phyloP scores from a whole-genome alignment of 495 filamentous ascomycete species.

The Penicillium turbatum region DNA sequence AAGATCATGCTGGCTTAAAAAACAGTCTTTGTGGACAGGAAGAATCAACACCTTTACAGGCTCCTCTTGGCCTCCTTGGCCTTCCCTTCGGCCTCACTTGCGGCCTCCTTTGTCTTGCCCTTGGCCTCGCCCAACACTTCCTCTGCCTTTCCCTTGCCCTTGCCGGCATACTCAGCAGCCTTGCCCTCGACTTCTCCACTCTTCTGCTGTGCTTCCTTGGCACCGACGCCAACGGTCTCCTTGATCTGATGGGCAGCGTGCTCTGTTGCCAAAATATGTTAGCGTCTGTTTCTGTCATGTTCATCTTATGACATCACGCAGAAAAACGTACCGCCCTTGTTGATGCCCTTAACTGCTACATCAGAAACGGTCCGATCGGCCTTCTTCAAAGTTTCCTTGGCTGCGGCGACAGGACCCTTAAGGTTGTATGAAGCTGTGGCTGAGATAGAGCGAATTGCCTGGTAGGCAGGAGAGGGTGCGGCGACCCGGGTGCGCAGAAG shows the following conservation, averaged over 20 bases:
- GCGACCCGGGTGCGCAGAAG: conserved; percentile 22
- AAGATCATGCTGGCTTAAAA: neutral
- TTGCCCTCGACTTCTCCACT: conserved; percentile 37
- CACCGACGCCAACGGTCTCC: conserved; percentile 31
- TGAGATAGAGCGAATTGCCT: conserved; percentile 29
- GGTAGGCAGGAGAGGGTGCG: conserved; percentile 13
- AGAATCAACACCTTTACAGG: conserved; percentile 9
- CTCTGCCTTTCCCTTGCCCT: conserved; percentile 43
- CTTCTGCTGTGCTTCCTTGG: conserved; percentile 34
- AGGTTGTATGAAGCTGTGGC: conserved; percentile 24
- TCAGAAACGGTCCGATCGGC: conserved; percentile 53
- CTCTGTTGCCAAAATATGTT: conserved; percentile 31
- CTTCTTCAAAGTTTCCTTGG: conserved; percentile 54
- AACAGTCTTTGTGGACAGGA: neutral
- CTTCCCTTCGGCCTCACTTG: conserved; percentile 40
- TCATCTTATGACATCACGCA: neutral
- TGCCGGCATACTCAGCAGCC: conserved; percentile 35
- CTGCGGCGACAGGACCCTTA: conserved; percentile 43
- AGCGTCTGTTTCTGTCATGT: neutral
- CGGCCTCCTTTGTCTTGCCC: conserved; percentile 37
- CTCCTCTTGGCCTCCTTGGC: conserved; percentile 36
- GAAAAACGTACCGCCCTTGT: conserved; percentile 49
- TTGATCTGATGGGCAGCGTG: conserved; percentile 41
- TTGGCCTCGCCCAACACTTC: conserved; percentile 37
- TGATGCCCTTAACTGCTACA: conserved; percentile 57